Evolutionary conservation across 306 rosid genomes (phyloP).

Genomic region (Vigna radiata): DNA sequence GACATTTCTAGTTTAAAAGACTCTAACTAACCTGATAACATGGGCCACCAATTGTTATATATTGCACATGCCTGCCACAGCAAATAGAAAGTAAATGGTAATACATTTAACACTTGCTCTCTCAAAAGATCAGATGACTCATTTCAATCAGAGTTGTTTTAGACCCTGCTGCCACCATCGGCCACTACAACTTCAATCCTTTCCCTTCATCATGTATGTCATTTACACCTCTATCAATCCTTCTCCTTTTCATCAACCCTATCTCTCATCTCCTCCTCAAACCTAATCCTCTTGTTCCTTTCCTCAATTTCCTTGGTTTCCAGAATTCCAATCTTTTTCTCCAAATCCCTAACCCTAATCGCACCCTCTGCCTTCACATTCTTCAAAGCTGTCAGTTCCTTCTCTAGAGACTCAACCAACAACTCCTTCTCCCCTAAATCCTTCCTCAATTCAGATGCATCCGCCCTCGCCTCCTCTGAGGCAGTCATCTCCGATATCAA

Average conservation of each 20-base stretch:
- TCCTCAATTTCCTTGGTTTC: conserved; percentile 92
- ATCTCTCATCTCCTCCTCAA: conserved; percentile 84
- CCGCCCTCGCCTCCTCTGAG: conserved; percentile 54
- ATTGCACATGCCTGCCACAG: conserved; percentile 87
- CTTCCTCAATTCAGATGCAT: conserved; percentile 58
- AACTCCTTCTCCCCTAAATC: conserved; percentile 59
- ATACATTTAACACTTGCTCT: conserved; percentile 3
- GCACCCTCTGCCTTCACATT: conserved; percentile 60
- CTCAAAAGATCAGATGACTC: conserved; percentile 6
- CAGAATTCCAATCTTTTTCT: conserved; percentile 73
- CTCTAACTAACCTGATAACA: conserved; percentile 79
- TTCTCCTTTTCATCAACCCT: conserved; percentile 67
- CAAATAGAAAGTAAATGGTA: conserved; percentile 28
- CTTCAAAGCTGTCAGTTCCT: conserved; percentile 62
- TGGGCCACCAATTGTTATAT: conserved; percentile 98
- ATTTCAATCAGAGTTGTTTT: conserved; percentile 6
- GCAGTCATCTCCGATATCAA: conserved; percentile 54
- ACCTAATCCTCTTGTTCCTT: conserved; percentile 75
- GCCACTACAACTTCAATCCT: conserved; percentile 49
- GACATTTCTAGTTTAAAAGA: conserved; percentile 28
- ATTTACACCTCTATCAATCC: conserved; percentile 59
- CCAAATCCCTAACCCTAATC: conserved; percentile 74
- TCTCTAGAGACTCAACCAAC: conserved; percentile 59
- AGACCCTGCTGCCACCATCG: conserved; percentile 52
- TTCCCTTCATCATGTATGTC: conserved; percentile 52